phyloP scores from a whole-genome alignment of 306 rosid species.

The Pachyrhizus erosus region DNA sequence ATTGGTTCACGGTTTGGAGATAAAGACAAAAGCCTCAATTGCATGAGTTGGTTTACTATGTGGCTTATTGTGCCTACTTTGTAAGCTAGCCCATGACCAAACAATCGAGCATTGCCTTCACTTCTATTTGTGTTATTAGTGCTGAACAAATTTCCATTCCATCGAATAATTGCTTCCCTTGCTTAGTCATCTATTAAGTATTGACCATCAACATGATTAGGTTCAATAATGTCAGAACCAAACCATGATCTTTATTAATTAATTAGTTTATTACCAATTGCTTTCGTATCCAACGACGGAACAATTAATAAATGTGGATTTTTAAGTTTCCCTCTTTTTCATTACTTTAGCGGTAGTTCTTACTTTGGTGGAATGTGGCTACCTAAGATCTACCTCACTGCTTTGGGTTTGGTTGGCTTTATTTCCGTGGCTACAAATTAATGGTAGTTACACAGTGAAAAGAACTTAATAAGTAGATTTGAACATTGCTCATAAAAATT shows the following conservation, averaged over 20 bases:
- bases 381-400: conserved; percentile 45
- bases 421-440: conserved; percentile 12
- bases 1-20: conserved; percentile 17
- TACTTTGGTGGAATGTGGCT: conserved; percentile 42
- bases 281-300: conserved; percentile 37
- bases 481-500: neutral
- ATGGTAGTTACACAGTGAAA: conserved; percentile 4
- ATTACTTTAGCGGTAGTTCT: conserved; percentile 37
- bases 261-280: conserved; percentile 3
- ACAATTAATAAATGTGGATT: conserved; percentile 29
- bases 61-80: conserved; percentile 29
- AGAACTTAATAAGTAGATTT: neutral
- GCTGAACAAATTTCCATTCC: conserved; percentile 37
- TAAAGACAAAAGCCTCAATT: conserved; percentile 34
- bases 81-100: conserved; percentile 31
- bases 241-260: conserved; percentile 23
- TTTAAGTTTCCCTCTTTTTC: neutral
- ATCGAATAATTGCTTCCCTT: conserved; percentile 22
- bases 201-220: conserved; percentile 33
- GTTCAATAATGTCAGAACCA: conserved; percentile 31
- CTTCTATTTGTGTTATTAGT: conserved; percentile 38
- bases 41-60: conserved; percentile 40
- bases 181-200: conserved; percentile 29
- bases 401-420: conserved; percentile 40
- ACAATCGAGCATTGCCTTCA: conserved; percentile 41